These are phyloP conservation scores for Phanerodontia chrysosporium DNA, from an alignment of 768 basidiomycete species.

Conservation along the genomic window DNA sequence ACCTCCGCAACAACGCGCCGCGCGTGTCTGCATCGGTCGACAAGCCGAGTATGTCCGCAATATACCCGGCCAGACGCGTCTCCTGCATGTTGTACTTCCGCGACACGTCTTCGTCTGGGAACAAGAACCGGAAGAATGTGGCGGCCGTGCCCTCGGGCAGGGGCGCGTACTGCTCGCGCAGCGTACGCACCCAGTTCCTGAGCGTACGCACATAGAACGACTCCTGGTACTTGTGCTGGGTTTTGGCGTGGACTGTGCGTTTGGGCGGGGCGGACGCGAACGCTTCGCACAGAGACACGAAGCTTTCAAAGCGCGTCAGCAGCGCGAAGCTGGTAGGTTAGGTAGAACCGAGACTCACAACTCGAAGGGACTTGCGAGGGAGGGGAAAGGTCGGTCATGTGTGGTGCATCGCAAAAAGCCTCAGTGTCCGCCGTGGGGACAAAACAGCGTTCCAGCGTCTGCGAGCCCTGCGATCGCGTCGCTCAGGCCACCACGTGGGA, in stretches of 20 bases:
- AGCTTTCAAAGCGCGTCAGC: neutral
- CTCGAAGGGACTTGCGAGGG: neutral
- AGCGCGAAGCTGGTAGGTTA: neutral
- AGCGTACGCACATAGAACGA: constrained; percentile 7
- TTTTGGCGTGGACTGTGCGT: neutral
- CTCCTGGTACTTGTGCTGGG: neutral
- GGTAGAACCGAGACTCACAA: neutral
- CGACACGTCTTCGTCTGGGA: constrained; percentile 73
- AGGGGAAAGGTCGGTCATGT: neutral
- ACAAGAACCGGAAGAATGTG: constrained; percentile 70
- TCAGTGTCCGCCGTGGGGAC: neutral
- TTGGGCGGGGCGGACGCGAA: constrained; percentile 5
- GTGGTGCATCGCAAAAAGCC: neutral
- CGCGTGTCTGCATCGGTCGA: constrained; percentile 22
- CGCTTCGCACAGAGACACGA: constrained; percentile 6
- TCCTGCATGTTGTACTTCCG: constrained; percentile 77
- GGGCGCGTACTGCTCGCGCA: constrained; percentile 16
- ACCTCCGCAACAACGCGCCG: constrained; percentile 20
- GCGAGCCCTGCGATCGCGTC: neutral
- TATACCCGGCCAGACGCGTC: constrained; percentile 44
- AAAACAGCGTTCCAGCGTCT: neutral
- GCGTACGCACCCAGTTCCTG: constrained; percentile 15
- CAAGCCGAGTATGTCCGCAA: constrained; percentile 41
- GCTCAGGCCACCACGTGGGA: neutral
- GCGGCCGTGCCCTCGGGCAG: constrained; percentile 42